Evolutionary conservation across 352 stramenopile species (phyloP), one percentile per base, ranked within the genome.

Genomic region (Globisporangium iwayamae): DNA sequence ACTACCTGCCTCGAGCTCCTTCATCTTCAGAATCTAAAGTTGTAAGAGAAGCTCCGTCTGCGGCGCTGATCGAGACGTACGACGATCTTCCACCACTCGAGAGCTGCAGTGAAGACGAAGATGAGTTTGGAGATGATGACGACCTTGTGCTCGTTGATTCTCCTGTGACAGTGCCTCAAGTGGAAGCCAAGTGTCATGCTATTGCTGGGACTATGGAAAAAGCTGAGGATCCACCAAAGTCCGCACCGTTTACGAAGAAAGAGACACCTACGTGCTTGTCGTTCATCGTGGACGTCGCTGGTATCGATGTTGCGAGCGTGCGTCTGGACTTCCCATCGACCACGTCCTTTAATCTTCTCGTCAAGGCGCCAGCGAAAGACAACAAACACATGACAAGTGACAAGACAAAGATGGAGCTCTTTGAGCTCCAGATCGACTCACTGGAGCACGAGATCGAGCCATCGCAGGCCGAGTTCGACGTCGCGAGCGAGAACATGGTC

Each of bases 401-500:
- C 7, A 28, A 8, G 28, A 69, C 43, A 61, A 45, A 28, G 16
- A n/a, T 3, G n/a, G 68, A 22, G 30, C 50, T 8, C 28, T 90
- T 81, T 39, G 66, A 86, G 47, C 52, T 90, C 55, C 7, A 53
- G 0, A 16, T 83, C 3, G 62, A 70, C 22, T n/a, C 66, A 1
- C 60, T 88, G 11, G 32, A 56, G 34, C 53, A 56, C 28, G 30
- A 47, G 32, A 14, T 58, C n/a, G 59, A 65, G 32, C 25, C 34
- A 9, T n/a, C 10, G 56, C 68, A 18, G 30, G 70, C 68, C 1
- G 73, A 89, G 25, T 65, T 78, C 46, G 63, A 91, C 46, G 81
- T 88, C 22, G 83, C 83, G 13, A 89, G 60, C 30, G 81, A 93
- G 53, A 93, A 93, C 61, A 74, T 91, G 70, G 81, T 75, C n/a